Conservation (phyloP, 2,329 filamentous ascomycete genomes). For the Fusarium incarnatum region DNA sequence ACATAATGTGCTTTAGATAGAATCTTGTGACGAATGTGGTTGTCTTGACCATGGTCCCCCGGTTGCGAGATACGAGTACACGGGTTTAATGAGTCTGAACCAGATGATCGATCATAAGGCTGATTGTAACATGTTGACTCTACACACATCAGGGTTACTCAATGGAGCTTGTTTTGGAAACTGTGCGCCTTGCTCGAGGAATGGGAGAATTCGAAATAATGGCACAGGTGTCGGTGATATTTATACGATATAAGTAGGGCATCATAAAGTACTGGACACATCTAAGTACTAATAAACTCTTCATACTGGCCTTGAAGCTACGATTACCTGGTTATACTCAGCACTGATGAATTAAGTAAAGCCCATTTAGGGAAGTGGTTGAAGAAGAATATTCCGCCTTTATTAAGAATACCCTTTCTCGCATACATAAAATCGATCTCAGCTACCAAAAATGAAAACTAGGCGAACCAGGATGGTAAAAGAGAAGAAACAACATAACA, state of each 20-base stretch:
- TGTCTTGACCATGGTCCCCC: not conserved
- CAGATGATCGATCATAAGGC: not conserved
- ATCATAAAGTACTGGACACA: not conserved
- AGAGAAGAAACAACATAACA: slow-evolving; percentile 31
- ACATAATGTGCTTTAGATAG: not conserved
- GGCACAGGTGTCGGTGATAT: not conserved
- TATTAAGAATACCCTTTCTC: slow-evolving; percentile 48
- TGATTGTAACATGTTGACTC: not conserved
- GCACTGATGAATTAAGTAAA: not conserved
- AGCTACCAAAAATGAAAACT: slow-evolving; percentile 25
- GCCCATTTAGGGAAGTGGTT: not conserved
- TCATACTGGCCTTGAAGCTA: not conserved
- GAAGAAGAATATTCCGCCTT: slow-evolving; percentile 46
- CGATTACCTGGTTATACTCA: not conserved
- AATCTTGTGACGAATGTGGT: not conserved
- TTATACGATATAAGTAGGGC: not conserved
- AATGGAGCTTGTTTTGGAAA: not conserved
- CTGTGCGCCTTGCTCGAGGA: not conserved
- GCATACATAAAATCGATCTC: slow-evolving; percentile 35
- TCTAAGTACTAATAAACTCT: not conserved
- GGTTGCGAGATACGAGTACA: not conserved
- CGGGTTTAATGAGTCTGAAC: not conserved
- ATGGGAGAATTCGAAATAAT: not conserved
- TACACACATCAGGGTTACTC: not conserved
- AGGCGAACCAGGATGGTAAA: slow-evolving; percentile 39